Conservation (phyloP, 805 yeast genomes). For the Yarrowia bubula region DNA sequence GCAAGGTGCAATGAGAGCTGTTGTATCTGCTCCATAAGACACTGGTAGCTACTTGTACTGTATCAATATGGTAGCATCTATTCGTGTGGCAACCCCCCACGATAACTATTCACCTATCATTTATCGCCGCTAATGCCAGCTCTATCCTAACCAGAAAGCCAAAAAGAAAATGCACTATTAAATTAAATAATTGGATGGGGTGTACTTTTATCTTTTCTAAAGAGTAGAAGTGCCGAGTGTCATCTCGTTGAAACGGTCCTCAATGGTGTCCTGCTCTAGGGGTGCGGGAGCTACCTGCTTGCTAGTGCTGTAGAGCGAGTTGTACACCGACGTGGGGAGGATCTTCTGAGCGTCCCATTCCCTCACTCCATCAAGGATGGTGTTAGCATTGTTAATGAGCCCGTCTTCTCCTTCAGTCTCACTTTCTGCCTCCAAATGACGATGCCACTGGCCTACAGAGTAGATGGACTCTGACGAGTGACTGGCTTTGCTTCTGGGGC, state of each 20-base stretch:
- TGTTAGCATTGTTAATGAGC: slow-evolving; percentile 15
- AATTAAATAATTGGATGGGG: background rate
- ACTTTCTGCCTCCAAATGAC: slow-evolving; percentile 84
- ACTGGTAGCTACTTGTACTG: no score
- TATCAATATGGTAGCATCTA: no score
- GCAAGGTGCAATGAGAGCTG: no score
- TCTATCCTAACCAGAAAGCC: background rate
- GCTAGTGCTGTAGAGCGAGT: slow-evolving; percentile 6
- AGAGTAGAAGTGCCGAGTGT: slow-evolving; percentile 1
- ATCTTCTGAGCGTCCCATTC: slow-evolving; percentile 17
- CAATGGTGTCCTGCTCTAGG: slow-evolving; percentile 24
- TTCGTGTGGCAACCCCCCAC: no score
- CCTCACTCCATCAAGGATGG: slow-evolving; percentile 3
- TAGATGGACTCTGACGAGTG: slow-evolving; percentile 15
- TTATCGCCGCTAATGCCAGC: background rate
- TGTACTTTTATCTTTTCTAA: background rate
- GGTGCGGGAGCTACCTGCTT: slow-evolving; percentile 12
- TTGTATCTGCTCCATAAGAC: no score
- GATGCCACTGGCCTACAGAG: slow-evolving; percentile 61
- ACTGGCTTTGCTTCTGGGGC: background rate
- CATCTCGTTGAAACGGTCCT: slow-evolving; percentile 25
- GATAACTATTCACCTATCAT: no score
- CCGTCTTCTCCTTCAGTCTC: slow-evolving; percentile 21
- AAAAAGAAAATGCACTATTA: background rate
- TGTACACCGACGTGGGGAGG: background rate